These are phyloP conservation scores for Aspergillus nanangensis DNA, from an alignment of 495 filamentous ascomycete genomes.

Conservation along the genomic window DNA sequence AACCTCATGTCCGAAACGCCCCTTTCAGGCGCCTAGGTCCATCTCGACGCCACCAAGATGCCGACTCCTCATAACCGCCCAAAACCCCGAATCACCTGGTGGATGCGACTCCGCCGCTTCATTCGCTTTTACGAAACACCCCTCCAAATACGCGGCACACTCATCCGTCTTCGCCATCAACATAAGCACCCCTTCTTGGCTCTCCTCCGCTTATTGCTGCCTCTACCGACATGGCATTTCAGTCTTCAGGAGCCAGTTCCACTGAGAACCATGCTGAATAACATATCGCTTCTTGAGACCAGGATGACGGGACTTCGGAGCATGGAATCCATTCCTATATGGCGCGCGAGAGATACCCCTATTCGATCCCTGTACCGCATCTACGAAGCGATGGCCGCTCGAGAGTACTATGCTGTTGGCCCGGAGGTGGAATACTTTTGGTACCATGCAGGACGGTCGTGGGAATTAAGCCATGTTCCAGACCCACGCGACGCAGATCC, in stretches of 20 bases:
- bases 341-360: slow-evolving; percentile 18
- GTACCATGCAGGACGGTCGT: slow-evolving; percentile 11
- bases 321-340: slow-evolving; percentile 5
- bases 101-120: background rate
- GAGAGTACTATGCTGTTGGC: slow-evolving; percentile 7
- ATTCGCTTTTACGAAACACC: background rate
- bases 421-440: slow-evolving; percentile 24
- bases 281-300: background rate
- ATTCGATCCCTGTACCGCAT: slow-evolving; percentile 22
- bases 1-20: too few species aligned
- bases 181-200: slow-evolving; percentile 4
- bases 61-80: too few species aligned
- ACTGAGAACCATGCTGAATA: background rate
- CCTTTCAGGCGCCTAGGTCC: too few species aligned
- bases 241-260: background rate
- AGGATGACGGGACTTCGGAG: slow-evolving; percentile 3
- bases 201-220: slow-evolving; percentile 4
- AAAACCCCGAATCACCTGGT: background rate
- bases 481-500: slow-evolving; percentile 19
- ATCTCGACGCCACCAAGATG: too few species aligned
- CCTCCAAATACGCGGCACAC: background rate
- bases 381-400: slow-evolving; percentile 18
- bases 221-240: slow-evolving; percentile 6
- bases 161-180: slow-evolving; percentile 7
- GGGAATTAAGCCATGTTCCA: slow-evolving; percentile 8